Evolutionary conservation across 2,329 filamentous ascomycete genomes (phyloP).

Genomic region (Leptographium lundbergii): DNA sequence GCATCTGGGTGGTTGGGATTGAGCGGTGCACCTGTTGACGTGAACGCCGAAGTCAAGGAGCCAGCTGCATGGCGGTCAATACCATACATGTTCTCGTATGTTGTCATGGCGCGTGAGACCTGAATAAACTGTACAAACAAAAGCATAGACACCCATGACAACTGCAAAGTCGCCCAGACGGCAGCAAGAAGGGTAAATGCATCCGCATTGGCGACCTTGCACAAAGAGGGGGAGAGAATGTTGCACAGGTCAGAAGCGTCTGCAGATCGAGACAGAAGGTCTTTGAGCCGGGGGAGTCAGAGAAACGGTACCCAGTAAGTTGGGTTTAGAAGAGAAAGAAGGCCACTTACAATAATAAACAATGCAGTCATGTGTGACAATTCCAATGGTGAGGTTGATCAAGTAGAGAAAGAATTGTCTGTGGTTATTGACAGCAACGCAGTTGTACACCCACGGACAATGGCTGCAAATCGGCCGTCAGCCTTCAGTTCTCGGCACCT

Average conservation of each 20-base stretch:
- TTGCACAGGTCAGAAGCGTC: conserved; percentile 50
- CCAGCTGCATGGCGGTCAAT: conserved; percentile 46
- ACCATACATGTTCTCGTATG: conserved; percentile 90
- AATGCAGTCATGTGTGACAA: conserved; percentile 59
- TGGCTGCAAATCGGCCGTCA: conserved; percentile 43
- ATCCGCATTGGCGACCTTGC: conserved; percentile 66
- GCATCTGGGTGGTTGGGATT: conserved; percentile 48
- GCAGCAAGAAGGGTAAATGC: conserved; percentile 70
- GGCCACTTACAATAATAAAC: conserved; percentile 53
- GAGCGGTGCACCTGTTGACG: conserved; percentile 64
- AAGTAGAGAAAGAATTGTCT: conserved; percentile 92
- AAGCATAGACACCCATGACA: conserved; percentile 96
- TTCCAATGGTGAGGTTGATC: conserved; percentile 61
- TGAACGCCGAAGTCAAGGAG: conserved; percentile 58
- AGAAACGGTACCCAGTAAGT: conserved; percentile 13
- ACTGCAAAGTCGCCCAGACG: conserved; percentile 70
- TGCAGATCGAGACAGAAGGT: conserved; percentile 47
- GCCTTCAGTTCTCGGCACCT: background rate
- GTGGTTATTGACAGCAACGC: conserved; percentile 89
- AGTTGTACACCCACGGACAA: conserved; percentile 97
- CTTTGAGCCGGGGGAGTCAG: conserved; percentile 24
- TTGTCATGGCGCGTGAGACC: conserved; percentile 84
- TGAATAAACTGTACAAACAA: conserved; percentile 88
- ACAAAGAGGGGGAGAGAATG: conserved; percentile 62
- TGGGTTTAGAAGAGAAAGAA: background rate